Base-by-base conservation (phyloP, 495 filamentous ascomycete species). In the Hypomontagnella submonticulosa region DNA sequence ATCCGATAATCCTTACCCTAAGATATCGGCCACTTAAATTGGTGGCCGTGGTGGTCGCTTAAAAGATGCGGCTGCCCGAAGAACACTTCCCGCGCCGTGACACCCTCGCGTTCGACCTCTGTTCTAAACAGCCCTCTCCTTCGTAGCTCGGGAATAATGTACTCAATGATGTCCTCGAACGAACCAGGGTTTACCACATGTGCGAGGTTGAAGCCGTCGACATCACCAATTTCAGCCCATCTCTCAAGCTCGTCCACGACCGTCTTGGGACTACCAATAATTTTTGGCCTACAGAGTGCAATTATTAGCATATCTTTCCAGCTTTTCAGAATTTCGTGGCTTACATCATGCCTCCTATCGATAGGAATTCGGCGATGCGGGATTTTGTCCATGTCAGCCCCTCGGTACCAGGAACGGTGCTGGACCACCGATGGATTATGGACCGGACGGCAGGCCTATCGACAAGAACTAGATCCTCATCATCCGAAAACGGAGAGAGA, bases 241-340 rank as follows among this genome's bases (percentile, higher is more conserved):
- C 73, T 77, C 71, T 86, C 83, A 71, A 88, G 77, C 12, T 77
- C 71, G 66, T 88, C 82, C 0, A 84, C 85, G 13, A 88, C 80
- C 30, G 81, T 81, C 36, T 71, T 67, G 0, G 84, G 67, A 4
- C 83, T 86, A 3, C 83, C 84, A 10, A 85, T 76, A 6, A 81
- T 73, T 0, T 79, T 82, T 2, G 81, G 74, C 10, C 83, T 66
- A 33, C 30, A 13, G 11, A 36, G 46, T 30, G 13, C 7, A 27
- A 36, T 48, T 19, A 64, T 42, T 38, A 50, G 7, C 18, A 36
- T 30, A 41, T 12, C 7, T 20, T 63, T 13, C 4, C 19, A n/a
- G 2, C 50, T 38, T 34, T 8, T 8, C 18, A 15, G 11, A 32
- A 42, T n/a, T 50, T 40, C 48, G 34, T 41, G 41, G 48, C 65